Base-by-base conservation (phyloP, 257 asterid species). In the Ophiorrhiza pumila region DNA sequence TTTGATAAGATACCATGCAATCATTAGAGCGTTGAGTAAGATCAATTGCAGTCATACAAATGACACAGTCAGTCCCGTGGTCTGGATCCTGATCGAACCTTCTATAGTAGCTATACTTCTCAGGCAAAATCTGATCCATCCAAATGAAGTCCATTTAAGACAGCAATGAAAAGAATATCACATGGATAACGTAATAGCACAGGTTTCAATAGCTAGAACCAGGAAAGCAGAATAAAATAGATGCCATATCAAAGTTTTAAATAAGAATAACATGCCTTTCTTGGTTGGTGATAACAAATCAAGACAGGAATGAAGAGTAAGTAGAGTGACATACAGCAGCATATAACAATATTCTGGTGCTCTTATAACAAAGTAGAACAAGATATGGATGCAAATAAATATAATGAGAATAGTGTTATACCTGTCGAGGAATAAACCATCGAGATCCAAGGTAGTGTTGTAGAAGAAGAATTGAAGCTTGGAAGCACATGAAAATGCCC, bases 341-440 rank as follows among this genome's bases (percentile, higher is more conserved):
- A 60, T 11, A 55, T 41, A 41, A 18, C 3, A 32, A 13, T 2
- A 3, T 53, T 50, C 20, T 52, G 57, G 35, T 8, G 0, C 29
- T 46, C 18, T n/a, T 5, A 2, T 2, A 47, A 37, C 32, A 60
- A 65, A 60, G 37, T 37, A 37, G 46, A 27, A 62, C 55, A 20
- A 11, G n/a, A 25, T 35, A 11, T 20, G 13, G 18, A 37, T 65
- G 23, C 4, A 56, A 4, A 68, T 61, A 65, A 27, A 61, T 15
- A 61, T 41, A 31, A 42, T 53, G n/a, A 56, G 53, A 23, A 58
- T 72, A 12, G 75, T 58, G 74, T 46, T 71, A 57, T 76, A 95
- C 99, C 99, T 87, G 96, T 57, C 92, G 91, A 61, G 99, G 99
- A 75, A 95, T 87, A 85, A 91, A 92, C 75, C 98, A 95, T 66